Evolutionary conservation across 106 monocot species (phyloP), one percentile per base, ranked within the genome.

Genomic region (Triglochin maritima): DNA sequence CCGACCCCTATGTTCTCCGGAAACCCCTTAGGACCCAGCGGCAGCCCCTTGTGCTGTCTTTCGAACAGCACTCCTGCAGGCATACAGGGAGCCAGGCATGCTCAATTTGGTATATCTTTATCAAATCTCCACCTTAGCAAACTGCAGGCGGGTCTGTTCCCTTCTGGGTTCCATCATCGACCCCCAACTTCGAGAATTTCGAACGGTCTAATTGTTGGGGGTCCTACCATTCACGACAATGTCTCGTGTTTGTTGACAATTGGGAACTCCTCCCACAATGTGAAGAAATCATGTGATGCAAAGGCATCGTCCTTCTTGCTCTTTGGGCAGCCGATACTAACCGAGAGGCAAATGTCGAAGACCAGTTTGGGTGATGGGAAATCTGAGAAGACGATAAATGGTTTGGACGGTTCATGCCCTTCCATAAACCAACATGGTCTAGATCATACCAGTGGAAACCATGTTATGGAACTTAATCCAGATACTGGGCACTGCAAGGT

Each of bases 41-140:
- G 70, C 82, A 89, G 70, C 78, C 80, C 85, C 9, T 60, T 70
- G 63, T 78, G 82, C 68, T 81, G 69, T 72, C 74, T 72, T 7
- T 68, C 76, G 10, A 77, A 82, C 78, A 72, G 66, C 72, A 74
- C 78, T 74, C 76, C 85, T 74, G 79, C 76, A 77, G 81, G 89
- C 86, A 85, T 83, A 89, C 85, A 85, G 85, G 85, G 85, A 89
- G 80, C 89, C 85, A 85, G 85, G 82, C 89, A 89, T 80, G 70
- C 82, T 83, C 80, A 81, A 68, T 81, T 81, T 74, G 84, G 84
- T 54, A 58, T 79, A 81, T 60, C 78, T 67, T 51, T 79, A 62
- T 73, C 84, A 65, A 79, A 87, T 65, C 81, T 81, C 69, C 83
- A 79, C 66, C 47, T 79, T 29, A 69, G 64, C 71, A 80, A 81